Percentiles rank a stretch among this genome's conserved stretches.
These are phyloP conservation scores for Groenewaldozyma tartarivorans DNA, from an alignment of 805 yeast species.

Conservation along the genomic window DNA sequence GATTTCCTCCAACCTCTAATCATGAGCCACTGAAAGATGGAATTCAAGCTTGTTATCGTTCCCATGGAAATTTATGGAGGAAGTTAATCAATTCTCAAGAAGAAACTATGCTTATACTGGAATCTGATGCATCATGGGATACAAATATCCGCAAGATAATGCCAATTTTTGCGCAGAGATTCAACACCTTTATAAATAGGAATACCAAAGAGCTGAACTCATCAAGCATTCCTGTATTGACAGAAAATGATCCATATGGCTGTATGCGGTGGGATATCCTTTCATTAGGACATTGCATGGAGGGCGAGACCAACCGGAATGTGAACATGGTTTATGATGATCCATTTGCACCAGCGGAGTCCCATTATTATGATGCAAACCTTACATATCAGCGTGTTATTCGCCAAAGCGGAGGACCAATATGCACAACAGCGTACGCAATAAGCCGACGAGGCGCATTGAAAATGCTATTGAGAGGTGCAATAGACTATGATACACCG, in stretches of 20 bases:
- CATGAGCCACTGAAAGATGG: background rate
- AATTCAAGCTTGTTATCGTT: constrained; percentile 6
- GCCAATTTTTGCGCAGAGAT: constrained; percentile 4
- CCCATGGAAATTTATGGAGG: constrained; percentile 12
- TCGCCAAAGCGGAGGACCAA: constrained; percentile 5
- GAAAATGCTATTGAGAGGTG: constrained; percentile 9
- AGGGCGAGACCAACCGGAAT: background rate
- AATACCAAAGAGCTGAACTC: too few relatives aligned
- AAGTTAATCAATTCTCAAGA: constrained; percentile 3
- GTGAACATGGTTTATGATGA: constrained; percentile 3
- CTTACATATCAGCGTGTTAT: constrained; percentile 4
- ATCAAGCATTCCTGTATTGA: too few relatives aligned
- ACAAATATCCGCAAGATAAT: constrained; percentile 2
- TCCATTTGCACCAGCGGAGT: constrained; percentile 2
- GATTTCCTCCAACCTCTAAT: constrained; percentile 6
- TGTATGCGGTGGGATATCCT: constrained; percentile 9
- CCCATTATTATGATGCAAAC: constrained; percentile 4
- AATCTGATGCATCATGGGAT: constrained; percentile 13
- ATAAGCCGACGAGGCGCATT: constrained; percentile 7
- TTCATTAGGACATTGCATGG: constrained; percentile 6
- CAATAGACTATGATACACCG: constrained; percentile 7
- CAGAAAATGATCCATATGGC: constrained; percentile 9
- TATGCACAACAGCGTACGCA: constrained; percentile 12
- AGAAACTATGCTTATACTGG: constrained; percentile 8
- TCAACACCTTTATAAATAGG: too few relatives aligned